Conservation (phyloP, 2,329 filamentous ascomycete species). For the Penicillium glabrum region DNA sequence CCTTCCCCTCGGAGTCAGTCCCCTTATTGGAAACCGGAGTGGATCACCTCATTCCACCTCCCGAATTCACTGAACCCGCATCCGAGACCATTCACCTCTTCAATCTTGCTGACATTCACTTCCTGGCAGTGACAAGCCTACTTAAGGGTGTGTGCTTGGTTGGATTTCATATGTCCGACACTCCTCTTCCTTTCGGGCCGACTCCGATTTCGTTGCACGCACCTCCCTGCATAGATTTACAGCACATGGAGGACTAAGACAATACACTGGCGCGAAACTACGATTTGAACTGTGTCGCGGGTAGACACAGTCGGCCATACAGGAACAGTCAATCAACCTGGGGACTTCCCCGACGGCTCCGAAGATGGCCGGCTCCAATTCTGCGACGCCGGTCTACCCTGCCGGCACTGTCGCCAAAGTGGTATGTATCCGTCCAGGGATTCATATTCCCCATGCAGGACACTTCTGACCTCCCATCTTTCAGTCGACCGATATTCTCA, state of each 20-base stretch:
- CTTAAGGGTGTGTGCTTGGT: background rate
- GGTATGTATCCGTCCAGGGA: conserved; percentile 27
- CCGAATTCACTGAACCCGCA: conserved; percentile 2
- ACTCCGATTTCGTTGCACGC: conserved; percentile 13
- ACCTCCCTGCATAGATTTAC: conserved; percentile 23
- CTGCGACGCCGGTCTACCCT: conserved; percentile 30
- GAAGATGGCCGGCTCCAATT: conserved; percentile 34
- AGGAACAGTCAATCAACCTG: conserved; percentile 6
- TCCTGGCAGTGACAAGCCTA: background rate
- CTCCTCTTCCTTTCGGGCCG: conserved; percentile 6
- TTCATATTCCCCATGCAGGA: background rate
- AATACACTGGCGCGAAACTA: conserved; percentile 18
- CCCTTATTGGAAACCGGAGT: conserved; percentile 9
- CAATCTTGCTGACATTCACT: conserved; percentile 9
- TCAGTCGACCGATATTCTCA: conserved; percentile 47
- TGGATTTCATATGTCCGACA: conserved; percentile 14
- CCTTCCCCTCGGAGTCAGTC: background rate
- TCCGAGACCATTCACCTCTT: background rate
- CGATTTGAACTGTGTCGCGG: conserved; percentile 23
- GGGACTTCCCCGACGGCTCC: conserved; percentile 11
- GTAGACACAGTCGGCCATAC: conserved; percentile 22
- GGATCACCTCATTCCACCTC: conserved; percentile 8
- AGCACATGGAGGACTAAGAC: conserved; percentile 26
- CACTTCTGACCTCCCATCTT: background rate
- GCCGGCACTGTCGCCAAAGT: conserved; percentile 42